A percentile compares a stretch with the other conserved stretches of the same genome.
Evolutionary conservation across 208 protist species (phyloP).

Genomic region (Crithidia acanthocephali): DNA sequence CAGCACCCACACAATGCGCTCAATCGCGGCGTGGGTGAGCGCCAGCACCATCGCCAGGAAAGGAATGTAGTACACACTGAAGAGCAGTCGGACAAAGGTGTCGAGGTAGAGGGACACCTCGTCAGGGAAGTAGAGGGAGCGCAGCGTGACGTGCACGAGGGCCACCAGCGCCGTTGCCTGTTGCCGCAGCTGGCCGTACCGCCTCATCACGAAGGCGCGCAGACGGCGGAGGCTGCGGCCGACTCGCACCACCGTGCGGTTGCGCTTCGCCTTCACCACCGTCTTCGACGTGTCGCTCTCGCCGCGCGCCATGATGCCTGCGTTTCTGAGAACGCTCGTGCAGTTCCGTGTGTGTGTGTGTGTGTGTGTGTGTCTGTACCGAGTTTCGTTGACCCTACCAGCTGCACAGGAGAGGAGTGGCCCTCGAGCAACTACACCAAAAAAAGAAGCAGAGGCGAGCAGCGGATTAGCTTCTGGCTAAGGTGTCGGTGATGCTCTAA

Average conservation of each 20-base stretch:
- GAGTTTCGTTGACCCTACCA: background rate
- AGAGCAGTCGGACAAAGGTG: constrained; percentile 63
- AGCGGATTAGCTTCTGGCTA: no score
- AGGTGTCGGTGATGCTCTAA: no score
- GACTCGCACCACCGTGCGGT: background rate
- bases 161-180: constrained; percentile 17
- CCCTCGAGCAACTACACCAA: no score
- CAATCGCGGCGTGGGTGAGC: constrained; percentile 80
- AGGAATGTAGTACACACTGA: constrained; percentile 81
- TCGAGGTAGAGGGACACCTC: constrained; percentile 75
- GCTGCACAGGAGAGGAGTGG: no score
- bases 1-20: constrained; percentile 86
- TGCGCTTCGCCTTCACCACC: background rate
- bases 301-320: background rate
- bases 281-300: background rate
- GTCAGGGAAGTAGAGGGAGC: constrained; percentile 75
- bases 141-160: constrained; percentile 50
- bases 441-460: no score
- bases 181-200: constrained; percentile 14
- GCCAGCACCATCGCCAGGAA: constrained; percentile 61
- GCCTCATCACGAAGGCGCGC: background rate
- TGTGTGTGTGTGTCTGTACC: background rate
- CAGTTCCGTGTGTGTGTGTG: background rate
- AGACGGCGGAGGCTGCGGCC: constrained; percentile 8
- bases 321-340: background rate